Base-by-base conservation (phyloP, 139 green algal species). In the Spirogloea muscicola region DNA sequence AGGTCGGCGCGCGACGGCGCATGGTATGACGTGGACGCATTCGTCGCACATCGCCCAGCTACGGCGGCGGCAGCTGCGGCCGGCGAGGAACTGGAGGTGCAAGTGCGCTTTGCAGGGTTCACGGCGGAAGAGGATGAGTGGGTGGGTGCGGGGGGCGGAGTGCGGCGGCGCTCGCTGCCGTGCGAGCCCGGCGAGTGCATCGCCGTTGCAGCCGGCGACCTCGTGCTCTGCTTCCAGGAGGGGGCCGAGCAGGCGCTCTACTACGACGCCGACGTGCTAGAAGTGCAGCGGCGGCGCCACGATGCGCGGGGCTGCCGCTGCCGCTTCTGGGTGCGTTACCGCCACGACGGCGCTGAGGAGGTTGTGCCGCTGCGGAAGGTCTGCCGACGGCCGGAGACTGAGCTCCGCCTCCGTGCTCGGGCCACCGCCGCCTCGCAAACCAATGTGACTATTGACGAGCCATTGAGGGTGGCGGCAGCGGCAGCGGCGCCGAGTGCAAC, bases 171-270 rank as follows among this genome's bases (percentile, higher is more conserved):
- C 29, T 80, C 72, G 46, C 39, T 80, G 1, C 72, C 72, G 21
- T 80, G 72, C 46, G 72, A 80, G 49, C 62, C 43, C 16, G 66
- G 62, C 9, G 72, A 80, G 27, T 80, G 72, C 37, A 41, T 80
- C 0, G 72, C 31, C 9, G 72, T 80, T 25, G 62, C 76, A 29
- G 62, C 72, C 37, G 51, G 57, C 6, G 72, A 80, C 38, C 62
- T 80, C 0, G 72, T 80, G 29, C 72, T 80, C 33, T 80, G 68
- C 68, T 76, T 76, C 75, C 69, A 77, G 63, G 72, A 80, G 34
- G 64, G 34, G 25, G 61, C 33, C 7, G 72, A 80, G 31, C 72
- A 80, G 36, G 72, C 72, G 41, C 72, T 80, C 1, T 80, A 80
- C 49, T 80, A 58, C 33, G 72, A 80, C n/a, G 72, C 72, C 5